Evolutionary conservation across 2,329 filamentous ascomycete species (phyloP), one percentile per base, ranked within the genome.

Genomic region (Fusarium sublunatum): DNA sequence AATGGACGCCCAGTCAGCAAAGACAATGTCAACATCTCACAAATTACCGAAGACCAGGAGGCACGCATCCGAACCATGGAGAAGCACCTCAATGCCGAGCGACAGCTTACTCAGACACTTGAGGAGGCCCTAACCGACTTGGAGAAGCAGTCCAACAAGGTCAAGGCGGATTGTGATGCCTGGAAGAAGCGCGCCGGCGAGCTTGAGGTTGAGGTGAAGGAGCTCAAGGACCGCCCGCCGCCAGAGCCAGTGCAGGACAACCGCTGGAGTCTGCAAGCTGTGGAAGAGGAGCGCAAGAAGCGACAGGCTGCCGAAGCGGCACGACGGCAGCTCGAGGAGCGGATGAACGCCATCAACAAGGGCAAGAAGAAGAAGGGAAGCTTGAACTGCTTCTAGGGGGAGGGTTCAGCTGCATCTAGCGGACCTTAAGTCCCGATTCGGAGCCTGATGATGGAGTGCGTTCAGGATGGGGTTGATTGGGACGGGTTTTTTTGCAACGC

Each of bases 271-370:
- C 85, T 98, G 68, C 92, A 97, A 75, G 91, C 93, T 60, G 92
- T 98, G 22, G 96, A 99, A 76, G 94, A 99, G 78, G 95, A 99
- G 83, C 88, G 94, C 70, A 94, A 92, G 81, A 96, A 96, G 80
- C 86, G 95, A 59, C 85, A 92, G 65, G 91, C 94, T 63, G 93
- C 96, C 32, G 95, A 99, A 81, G 88, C 91, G 65, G 95, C 95
- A 39, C 85, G 91, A 50, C 91, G 90, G 35, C 91, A 96, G 72
- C 86, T 99, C 25, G 94, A 99, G 79, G 92, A 96, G 81, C 87
- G 94, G 53, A 99, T 99, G 88, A 93, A 94, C 72, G 89, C 91
- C 56, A 90, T 95, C 76, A 93, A 89, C 78, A 87, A 85, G 73
- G 90, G 91, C 81, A 95, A 96, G 83, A 97, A 94, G 85, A 93